Base-by-base conservation (phyloP, 2,329 filamentous ascomycete species). In the Pestalotiopsis sp. region DNA sequence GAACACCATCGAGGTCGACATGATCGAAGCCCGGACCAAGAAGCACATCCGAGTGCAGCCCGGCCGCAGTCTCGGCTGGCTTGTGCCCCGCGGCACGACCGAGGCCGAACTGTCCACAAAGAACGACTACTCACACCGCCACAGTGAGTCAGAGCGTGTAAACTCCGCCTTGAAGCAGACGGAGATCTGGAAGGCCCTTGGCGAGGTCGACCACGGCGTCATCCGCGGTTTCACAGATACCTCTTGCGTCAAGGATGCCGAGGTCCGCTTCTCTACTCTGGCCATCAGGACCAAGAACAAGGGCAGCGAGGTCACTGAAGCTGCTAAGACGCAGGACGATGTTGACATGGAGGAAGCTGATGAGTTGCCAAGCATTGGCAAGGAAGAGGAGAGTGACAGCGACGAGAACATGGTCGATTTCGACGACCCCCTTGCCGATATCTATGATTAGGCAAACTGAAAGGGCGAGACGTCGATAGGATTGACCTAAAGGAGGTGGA, bases 1-100 rank as follows among this genome's bases (percentile, higher is more conserved):
- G 20, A 74, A 76, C 62, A 84, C 81, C 0, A 72, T 83, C 12
- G 83, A 84, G 68, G 81, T 81, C n/a, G 78, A 82, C 68, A 76
- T 81, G 0, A 73, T 78, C 69, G 80, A 74, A 76, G 78, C 68
- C 74, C 78, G 67, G 77, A 56, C 52, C 27, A 61, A 66, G 20
- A 58, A 67, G 41, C 67, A 68, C 23, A 38, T 74, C 14, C 38
- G 68, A 7, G 70, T 71, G 2, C 31, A 23, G 38, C 72, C 70
- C 17, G 71, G 71, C 41, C 6, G 56, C 3, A 70, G 71, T 1
- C 11, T 72, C 20, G 74, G 74, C 23, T 36, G 45, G 38, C 68
- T 75, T 12, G 23, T 61, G 11, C 6, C 49, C 5, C 67, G 45
- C 9, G 66, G 65, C 6, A 23, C 27, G 36, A 12, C n/a, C 11